Conservation (phyloP, 1,284 basidiomycete genomes). For the Heterobasidion parviporum region DNA sequence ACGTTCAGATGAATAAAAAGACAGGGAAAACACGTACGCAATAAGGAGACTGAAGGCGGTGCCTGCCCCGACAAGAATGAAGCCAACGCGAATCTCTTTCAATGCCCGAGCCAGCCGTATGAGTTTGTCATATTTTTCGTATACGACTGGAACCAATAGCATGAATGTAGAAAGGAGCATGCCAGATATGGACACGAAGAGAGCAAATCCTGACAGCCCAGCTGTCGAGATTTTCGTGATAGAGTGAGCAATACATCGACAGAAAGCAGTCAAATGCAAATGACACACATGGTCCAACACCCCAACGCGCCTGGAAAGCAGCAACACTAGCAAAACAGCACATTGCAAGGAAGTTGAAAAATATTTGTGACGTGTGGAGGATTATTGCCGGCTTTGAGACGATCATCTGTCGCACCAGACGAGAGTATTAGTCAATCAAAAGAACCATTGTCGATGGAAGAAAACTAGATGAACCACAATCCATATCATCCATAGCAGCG, state of each 20-base stretch:
- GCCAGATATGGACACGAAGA: slow-evolving; percentile 67
- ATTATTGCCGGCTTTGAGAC: slow-evolving; percentile 74
- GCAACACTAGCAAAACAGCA: slow-evolving; percentile 83
- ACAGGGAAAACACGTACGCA: slow-evolving; percentile 40
- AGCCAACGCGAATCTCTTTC: slow-evolving; percentile 70
- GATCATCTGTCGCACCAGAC: slow-evolving; percentile 55
- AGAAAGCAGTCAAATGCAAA: not conserved
- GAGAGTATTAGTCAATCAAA: slow-evolving; percentile 12
- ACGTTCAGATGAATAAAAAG: not conserved
- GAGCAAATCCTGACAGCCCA: slow-evolving; percentile 76
- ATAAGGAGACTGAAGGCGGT: slow-evolving; percentile 61
- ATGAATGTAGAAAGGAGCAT: slow-evolving; percentile 69
- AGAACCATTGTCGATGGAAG: slow-evolving; percentile 7
- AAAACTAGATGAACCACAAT: slow-evolving; percentile 43
- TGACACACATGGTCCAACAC: slow-evolving; percentile 74
- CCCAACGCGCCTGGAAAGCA: slow-evolving; percentile 76
- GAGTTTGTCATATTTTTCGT: slow-evolving; percentile 80
- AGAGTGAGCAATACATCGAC: slow-evolving; percentile 6
- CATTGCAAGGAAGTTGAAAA: slow-evolving; percentile 87
- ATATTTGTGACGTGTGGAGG: slow-evolving; percentile 65
- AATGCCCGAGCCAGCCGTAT: slow-evolving; percentile 70
- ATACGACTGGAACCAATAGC: slow-evolving; percentile 70
- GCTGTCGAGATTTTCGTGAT: slow-evolving; percentile 35
- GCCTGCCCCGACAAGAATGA: slow-evolving; percentile 72
- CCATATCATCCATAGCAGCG: slow-evolving; percentile 52